A percentile compares a stretch with the other conserved stretches of the same genome.
Conservation (phyloP, 2,329 filamentous ascomycete species). For the Stenocarpella maydis region DNA sequence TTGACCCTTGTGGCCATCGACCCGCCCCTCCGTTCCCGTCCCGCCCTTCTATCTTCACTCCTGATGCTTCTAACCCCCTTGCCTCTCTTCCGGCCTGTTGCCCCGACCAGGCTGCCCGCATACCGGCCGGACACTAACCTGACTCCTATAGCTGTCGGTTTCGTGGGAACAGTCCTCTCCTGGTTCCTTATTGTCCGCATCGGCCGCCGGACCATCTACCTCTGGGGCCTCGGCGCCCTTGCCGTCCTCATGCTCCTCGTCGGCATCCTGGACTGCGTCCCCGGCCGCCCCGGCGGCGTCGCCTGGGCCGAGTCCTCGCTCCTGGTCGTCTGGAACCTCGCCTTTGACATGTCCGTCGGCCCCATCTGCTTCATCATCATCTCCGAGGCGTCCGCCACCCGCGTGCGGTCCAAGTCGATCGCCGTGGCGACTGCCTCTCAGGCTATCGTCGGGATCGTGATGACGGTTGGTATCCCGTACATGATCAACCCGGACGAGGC, state of each 20-base stretch:
- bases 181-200: constrained; percentile 59
- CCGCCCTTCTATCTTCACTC: neutral
- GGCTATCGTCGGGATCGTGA: constrained; percentile 50
- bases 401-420: constrained; percentile 55
- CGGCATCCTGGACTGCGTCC: constrained; percentile 56
- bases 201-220: constrained; percentile 61
- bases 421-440: constrained; percentile 54
- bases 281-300: constrained; percentile 48
- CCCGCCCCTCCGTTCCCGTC: neutral
- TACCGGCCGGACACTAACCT: neutral
- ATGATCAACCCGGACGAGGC: constrained; percentile 54
- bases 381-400: constrained; percentile 57
- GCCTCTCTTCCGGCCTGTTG: too few species aligned
- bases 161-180: constrained; percentile 61
- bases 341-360: constrained; percentile 62
- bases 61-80: too few species aligned
- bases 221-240: constrained; percentile 54
- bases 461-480: constrained; percentile 54
- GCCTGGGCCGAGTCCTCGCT: constrained; percentile 59
- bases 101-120: too few species aligned
- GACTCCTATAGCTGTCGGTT: constrained; percentile 51
- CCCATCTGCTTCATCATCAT: constrained; percentile 62
- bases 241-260: constrained; percentile 55
- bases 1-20: neutral
- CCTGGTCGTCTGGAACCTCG: constrained; percentile 59